Evolutionary conservation across 805 yeast genomes (phyloP), one percentile per base, ranked within the genome.

Genomic region (Yamadazyma tumulicola): DNA sequence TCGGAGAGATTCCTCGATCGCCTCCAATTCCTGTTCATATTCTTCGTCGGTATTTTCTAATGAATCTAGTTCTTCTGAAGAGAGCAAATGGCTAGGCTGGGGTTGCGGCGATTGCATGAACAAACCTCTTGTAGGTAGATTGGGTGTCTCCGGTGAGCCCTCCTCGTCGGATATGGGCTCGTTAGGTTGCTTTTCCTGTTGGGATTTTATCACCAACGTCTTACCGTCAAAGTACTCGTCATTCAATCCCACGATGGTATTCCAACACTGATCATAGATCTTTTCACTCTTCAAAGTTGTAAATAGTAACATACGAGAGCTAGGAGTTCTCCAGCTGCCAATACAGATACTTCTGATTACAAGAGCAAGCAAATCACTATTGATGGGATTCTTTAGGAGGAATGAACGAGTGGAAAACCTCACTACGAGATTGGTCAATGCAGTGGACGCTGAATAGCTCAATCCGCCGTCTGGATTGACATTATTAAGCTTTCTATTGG

Each of bases 291-390:
- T 71, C 12, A 67, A 36, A 3, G 82, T 48, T 0, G 75, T 63
- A 47, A 68, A 79, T 6, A 81, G 48, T 39, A 81, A 56, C 52
- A 77, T 70, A 37, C 78, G 55, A 1, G 81, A 72, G 19, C 77
- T 75, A 5, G 77, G 79, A 44, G 64, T 50, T 29, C 77, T 67
- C n/a, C 72, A 52, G 3, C 75, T 58, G 4, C 78, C 67, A 16
- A 73, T 74, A 31, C 79, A 66, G 3, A 81, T 52, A 1, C 83
- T 61, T 34, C 84, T 63, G 4, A 81, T 42, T n/a, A 83, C 26
- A 9, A 83, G 52, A 0, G 88, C 80, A 19, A 83, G 51, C 24
- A 74, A 50, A 42, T 81, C 86, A 6, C 76, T 51, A 45, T 81
- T 73, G 35, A 62, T 46, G 8, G 67, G 48, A 31, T 58, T 57